Base-by-base conservation (phyloP, 177 flowering plant genomes). In the Vitis hybrid region DNA sequence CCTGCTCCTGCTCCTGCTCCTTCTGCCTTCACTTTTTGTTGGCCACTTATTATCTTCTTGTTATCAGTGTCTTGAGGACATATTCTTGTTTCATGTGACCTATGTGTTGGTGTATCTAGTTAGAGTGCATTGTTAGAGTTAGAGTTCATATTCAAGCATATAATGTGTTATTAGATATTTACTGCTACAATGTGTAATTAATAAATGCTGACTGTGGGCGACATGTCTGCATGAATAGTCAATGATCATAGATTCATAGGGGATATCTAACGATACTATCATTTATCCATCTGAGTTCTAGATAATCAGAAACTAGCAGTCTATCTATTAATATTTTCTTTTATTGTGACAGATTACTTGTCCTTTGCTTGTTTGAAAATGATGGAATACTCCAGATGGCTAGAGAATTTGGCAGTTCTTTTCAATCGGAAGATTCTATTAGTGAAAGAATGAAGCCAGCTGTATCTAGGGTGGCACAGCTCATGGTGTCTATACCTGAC, bases 401-500 rank as follows among this genome's bases (percentile, higher is more conserved):
- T 66, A 77, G 77, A 74, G 96, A 91, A 75, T 86, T 91, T 76
- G 71, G 77, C 57, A 61, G 29, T 72, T 58, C 72, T 62, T 60
- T 51, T 33, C 71, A 70, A 50, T 60, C 62, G 57, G 79, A 74
- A 73, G 78, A 77, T 60, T 67, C 39, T 62, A 58, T 63, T 16
- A 50, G 55, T 70, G 82, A 75, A 63, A 51, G 33, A 63, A 72
- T 73, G 55, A 84, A 80, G 68, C 63, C 78, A 72, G 68, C 70
- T 58, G 73, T 88, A 18, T 84, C 92, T 60, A 84, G 80, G 76
- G 78, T 83, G 68, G 89, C 96, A 51, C 99, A 90, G 78, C 79
- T 90, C 57, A 72, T 95, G 75, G 82, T 87, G 51, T 93, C 98
- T 73, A 73, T 95, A 78, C 99, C 99, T 75, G 99, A 95, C 78